These are phyloP conservation scores for Tulasnella sp. DNA, from an alignment of 768 basidiomycete genomes.

Conservation along the genomic window DNA sequence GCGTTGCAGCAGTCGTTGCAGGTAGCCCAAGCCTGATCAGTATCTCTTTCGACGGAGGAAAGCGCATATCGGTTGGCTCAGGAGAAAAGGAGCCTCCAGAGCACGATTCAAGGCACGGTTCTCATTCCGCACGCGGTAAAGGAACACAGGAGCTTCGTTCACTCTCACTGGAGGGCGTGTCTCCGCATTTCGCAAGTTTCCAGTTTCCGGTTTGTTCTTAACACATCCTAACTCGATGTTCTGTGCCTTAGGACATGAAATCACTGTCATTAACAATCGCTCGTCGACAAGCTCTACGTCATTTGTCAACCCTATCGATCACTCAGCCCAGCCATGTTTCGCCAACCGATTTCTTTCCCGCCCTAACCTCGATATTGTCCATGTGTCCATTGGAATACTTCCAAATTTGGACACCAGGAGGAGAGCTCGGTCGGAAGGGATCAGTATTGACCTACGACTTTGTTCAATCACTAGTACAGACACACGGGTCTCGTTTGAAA, in stretches of 20 bases:
- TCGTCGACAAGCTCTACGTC: not conserved
- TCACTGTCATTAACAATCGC: not conserved
- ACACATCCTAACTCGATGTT: slow-evolving; percentile 45
- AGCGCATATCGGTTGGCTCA: not conserved
- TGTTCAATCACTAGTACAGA: slow-evolving; percentile 39
- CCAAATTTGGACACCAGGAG: slow-evolving; percentile 48
- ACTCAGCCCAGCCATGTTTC: not conserved
- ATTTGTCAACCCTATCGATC: slow-evolving; percentile 3
- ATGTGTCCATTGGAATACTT: slow-evolving; percentile 45
- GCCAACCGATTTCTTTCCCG: slow-evolving; percentile 34
- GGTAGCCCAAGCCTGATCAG: slow-evolving; percentile 39
- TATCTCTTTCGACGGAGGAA: slow-evolving; percentile 46
- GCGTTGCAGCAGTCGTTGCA: slow-evolving; percentile 43
- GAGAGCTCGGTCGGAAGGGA: slow-evolving; percentile 28
- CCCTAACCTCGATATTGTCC: slow-evolving; percentile 36
- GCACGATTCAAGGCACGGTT: not conserved
- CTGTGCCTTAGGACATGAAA: slow-evolving; percentile 29
- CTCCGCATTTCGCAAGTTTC: slow-evolving; percentile 27
- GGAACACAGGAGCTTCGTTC: slow-evolving; percentile 39
- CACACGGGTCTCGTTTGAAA: slow-evolving; percentile 42
- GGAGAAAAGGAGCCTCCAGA: too few relatives aligned
- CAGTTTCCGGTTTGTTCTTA: not conserved
- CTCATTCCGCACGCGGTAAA: slow-evolving; percentile 30
- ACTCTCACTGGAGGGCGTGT: slow-evolving; percentile 27
- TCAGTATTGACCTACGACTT: slow-evolving; percentile 35